Conservation (phyloP, 1,284 basidiomycete species). For the Trichosporon faecale region DNA sequence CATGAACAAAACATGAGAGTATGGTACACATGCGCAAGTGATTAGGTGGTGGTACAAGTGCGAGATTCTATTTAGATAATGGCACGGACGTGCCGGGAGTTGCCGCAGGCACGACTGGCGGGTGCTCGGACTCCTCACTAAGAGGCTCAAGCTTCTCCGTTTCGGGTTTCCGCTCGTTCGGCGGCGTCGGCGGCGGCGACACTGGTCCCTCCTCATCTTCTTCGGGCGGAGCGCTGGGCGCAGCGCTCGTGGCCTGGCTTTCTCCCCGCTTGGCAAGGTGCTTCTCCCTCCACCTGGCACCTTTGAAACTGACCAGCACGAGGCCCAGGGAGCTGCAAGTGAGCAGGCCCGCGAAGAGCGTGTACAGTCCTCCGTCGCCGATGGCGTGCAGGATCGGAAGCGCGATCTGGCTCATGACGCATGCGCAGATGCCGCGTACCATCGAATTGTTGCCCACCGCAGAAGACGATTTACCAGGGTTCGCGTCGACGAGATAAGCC, state of each 20-base stretch:
- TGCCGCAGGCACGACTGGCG: not conserved
- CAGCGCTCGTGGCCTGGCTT: not conserved
- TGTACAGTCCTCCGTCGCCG: constrained; percentile 71
- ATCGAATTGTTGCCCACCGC: constrained; percentile 49
- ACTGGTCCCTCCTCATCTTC: not conserved
- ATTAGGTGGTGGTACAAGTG: not conserved
- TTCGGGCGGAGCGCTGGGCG: not conserved
- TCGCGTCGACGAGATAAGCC: constrained; percentile 66
- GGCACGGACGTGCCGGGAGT: not conserved
- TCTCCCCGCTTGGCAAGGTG: constrained; percentile 10
- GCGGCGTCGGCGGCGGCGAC: not conserved
- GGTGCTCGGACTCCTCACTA: not conserved
- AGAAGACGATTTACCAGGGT: constrained; percentile 52
- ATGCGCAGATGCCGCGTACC: constrained; percentile 43
- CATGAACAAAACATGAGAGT: not conserved
- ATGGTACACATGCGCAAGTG: not conserved
- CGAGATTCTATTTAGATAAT: not conserved
- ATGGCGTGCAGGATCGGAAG: constrained; percentile 54
- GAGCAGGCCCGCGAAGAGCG: constrained; percentile 65
- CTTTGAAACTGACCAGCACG: constrained; percentile 5
- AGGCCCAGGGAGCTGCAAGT: constrained; percentile 49
- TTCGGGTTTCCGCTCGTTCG: not conserved
- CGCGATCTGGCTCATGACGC: constrained; percentile 48
- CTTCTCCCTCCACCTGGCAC: constrained; percentile 10
- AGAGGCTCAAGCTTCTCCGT: not conserved